Percentiles rank a stretch among this genome's conserved stretches.
Evolutionary conservation across 2,329 filamentous ascomycete genomes (phyloP).

Genomic region (Pyrenochaeta sp.): DNA sequence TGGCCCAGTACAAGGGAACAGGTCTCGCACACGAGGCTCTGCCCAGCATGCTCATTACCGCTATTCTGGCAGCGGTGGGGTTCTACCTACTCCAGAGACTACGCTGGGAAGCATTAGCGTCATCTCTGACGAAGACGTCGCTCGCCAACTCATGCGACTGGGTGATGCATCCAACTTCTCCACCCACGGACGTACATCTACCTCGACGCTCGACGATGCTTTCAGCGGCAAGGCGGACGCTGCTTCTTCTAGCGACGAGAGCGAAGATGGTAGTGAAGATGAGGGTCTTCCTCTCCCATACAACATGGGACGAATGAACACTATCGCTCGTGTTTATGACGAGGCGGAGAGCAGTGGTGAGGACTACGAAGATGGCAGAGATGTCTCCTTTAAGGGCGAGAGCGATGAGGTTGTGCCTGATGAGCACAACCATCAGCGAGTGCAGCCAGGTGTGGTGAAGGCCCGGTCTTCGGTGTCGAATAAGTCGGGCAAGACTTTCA

Average conservation of each 20-base stretch:
- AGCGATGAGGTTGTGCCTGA: conserved; percentile 57
- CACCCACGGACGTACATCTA: conserved; percentile 84
- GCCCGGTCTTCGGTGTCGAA: conserved; percentile 48
- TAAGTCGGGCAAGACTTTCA: conserved; percentile 52
- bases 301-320: conserved; percentile 29
- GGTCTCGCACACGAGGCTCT: conserved; percentile 47
- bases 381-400: conserved; percentile 63
- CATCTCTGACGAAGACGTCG: conserved; percentile 97
- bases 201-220: conserved; percentile 91
- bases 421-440: conserved; percentile 49
- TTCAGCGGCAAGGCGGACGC: conserved; percentile 89
- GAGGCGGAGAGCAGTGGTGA: conserved; percentile 67
- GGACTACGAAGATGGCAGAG: conserved; percentile 62
- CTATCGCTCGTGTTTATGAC: conserved; percentile 56
- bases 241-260: conserved; percentile 57
- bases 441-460: conserved; percentile 52
- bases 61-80: conserved; percentile 59
- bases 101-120: conserved; percentile 83
- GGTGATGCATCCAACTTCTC: conserved; percentile 94
- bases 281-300: conserved; percentile 55
- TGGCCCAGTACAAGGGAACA: conserved; percentile 41
- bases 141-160: conserved; percentile 94
- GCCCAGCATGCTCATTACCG: conserved; percentile 52
- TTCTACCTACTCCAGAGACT: conserved; percentile 94
- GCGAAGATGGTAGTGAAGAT: conserved; percentile 77